Base-by-base conservation (phyloP, 352 stramenopile species). In the Phytophthora quininea region DNA sequence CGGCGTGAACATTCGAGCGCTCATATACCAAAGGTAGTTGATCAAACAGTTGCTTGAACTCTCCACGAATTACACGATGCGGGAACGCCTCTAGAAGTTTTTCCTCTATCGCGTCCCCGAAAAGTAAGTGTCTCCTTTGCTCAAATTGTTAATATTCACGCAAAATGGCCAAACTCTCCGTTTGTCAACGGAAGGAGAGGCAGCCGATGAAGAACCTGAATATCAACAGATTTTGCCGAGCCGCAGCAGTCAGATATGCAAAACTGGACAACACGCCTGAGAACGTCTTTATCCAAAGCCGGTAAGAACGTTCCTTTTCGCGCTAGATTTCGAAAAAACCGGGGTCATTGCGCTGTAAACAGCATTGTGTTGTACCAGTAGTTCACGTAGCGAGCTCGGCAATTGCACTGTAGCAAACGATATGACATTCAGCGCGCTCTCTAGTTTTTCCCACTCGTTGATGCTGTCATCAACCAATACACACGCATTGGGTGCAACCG, bases 301-400 rank as follows among this genome's bases (percentile, higher is more conserved):
- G 72, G 67, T 3, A 90, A 43, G 35, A 88, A 82, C 19, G 5
- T 73, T 32, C 69, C 71, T 48, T 66, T 53, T 33, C 66, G 58
- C 29, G 79, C 58, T 37, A 91, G 53, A 6, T 74, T 19, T n/a
- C 80, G 83, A 45, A 88, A 91, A 87, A 80, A 2, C 49, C 45
- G 30, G 83, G 81, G 77, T 89, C 80, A 80, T 90, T 15, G 73
- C 66, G 50, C 79, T 80, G 55, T 82, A 71, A 7, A 91, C 76
- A 42, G 70, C 70, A 56, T 87, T 53, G 33, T 78, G 55, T 48
- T 91, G 68, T 54, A 91, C 57, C 32, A 89, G 57, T 19, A 91
- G 57, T 5, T 75, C 71, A 12, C 63, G 70, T 33, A 89, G 54
- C 11, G 59, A 14, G 7, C 50, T 48, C n/a, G 82, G 79, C 4